Evolutionary conservation across 192 early-diverging fungal species (phyloP), one percentile per base, ranked within the genome.

Genomic region (Coemansia sp.): DNA sequence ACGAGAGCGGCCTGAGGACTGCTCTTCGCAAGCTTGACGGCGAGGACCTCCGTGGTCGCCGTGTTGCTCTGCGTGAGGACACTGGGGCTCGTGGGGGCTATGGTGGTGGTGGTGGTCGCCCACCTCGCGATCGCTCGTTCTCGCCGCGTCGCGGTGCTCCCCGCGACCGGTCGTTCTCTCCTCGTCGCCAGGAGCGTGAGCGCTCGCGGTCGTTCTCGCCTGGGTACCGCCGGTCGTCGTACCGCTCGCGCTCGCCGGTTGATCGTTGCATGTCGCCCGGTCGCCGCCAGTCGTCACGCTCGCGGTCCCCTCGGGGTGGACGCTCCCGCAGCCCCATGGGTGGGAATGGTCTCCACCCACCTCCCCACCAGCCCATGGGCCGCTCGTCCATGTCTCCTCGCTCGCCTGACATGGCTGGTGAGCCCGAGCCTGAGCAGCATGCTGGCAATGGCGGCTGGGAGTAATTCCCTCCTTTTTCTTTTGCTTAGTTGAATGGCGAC

Each of bases 11-110:
- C 58, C 90, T 95, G 83, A 86, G 93, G 28, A 85, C 89, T 68
- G 96, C 96, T 16, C 67, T 97, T 21, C 85, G 86, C 67, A 91
- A 90, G 80, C 89, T 95, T 65, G 87, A 97, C 57, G 90, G 88
- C 70, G 81, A 83, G 43, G 87, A 88, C 34, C 75, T 92, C 76
- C 84, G 86, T 51, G 91, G 91, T 8, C 85, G 86, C 57, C 75
- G 84, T 26, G 76, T 92, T 16, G 72, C 76, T 60, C 84, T 92
- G 43, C 88, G 87, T 62, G 85, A 86, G 68, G 84, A 83, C 31
- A 66, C 67, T 43, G 84, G 65, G 57, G 21, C 62, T 45, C 35
- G 63, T 23, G 70, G 78, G 3, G 65, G 64, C 21, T 51, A 72
- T 58, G 26, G 57, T 35, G 68, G 79, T 11, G 76, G 72, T 46